Percentiles rank a stretch among this genome's conserved stretches.
These are phyloP conservation scores for Kernera saxatilis DNA, from an alignment of 345 rosid genomes.

Conservation along the genomic window DNA sequence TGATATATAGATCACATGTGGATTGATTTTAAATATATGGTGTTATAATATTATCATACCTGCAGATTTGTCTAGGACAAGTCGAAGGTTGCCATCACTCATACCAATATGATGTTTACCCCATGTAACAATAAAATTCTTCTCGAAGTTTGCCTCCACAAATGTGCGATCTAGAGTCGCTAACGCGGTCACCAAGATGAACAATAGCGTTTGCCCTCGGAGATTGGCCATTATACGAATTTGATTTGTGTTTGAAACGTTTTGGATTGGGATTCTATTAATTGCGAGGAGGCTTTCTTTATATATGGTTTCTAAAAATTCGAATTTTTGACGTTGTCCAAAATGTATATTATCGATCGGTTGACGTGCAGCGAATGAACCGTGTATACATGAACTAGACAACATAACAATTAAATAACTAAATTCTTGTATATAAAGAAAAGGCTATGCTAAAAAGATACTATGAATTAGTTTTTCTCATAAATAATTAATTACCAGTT, in stretches of 20 bases:
- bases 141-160: slow-evolving; percentile 43
- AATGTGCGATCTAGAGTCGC: slow-evolving; percentile 32
- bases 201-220: slow-evolving; percentile 19
- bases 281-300: background rate
- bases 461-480: background rate
- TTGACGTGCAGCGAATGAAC: slow-evolving; percentile 24
- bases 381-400: slow-evolving; percentile 6
- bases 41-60: slow-evolving; percentile 27
- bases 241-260: background rate
- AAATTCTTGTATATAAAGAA: background rate
- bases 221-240: slow-evolving; percentile 38
- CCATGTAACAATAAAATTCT: slow-evolving; percentile 58
- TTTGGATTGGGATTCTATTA: background rate
- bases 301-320: background rate
- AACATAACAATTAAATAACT: background rate
- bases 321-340: background rate
- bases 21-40: background rate
- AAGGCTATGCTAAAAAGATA: background rate
- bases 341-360: background rate
- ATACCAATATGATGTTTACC: slow-evolving; percentile 43
- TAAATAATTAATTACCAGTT: background rate
- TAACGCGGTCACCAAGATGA: slow-evolving; percentile 27
- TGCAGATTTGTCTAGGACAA: slow-evolving; percentile 55
- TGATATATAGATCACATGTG: background rate
- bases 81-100: slow-evolving; percentile 43